Conservation (phyloP, 208 protist genomes). For the Trypanosoma avium region DNA sequence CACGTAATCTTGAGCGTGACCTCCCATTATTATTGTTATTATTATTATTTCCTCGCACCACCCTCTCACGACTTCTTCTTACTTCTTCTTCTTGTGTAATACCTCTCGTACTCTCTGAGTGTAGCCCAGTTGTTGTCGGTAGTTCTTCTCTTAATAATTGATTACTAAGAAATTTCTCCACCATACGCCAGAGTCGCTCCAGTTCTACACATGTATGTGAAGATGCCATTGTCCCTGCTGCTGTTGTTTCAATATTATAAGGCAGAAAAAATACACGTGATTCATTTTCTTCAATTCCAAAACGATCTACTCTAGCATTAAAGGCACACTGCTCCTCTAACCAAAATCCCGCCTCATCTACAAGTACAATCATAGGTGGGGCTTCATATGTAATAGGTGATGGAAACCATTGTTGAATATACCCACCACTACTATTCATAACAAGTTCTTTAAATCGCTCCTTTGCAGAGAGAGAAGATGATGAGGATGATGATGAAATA, state of each 20-base stretch:
- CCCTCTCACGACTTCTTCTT: too few relatives aligned
- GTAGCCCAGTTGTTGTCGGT: neutral
- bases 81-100: too few relatives aligned
- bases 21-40: too few relatives aligned
- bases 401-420: slow-evolving; percentile 17
- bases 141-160: neutral
- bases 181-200: slow-evolving; percentile 18
- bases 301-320: slow-evolving; percentile 12
- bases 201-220: neutral
- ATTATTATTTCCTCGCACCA: too few relatives aligned
- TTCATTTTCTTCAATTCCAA: neutral
- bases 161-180: slow-evolving; percentile 13
- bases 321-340: slow-evolving; percentile 20
- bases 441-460: slow-evolving; percentile 20
- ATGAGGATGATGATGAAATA: neutral
- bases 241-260: slow-evolving; percentile 6
- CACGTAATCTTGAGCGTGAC: neutral
- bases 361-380: slow-evolving; percentile 13
- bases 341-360: slow-evolving; percentile 15
- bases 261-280: slow-evolving; percentile 13
- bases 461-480: slow-evolving; percentile 12
- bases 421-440: slow-evolving; percentile 13
- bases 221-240: neutral
- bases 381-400: slow-evolving; percentile 8
- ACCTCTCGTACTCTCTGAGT: too few relatives aligned